Evolutionary conservation across 176 grass and related monocot genomes (phyloP).

Genomic region (Pontederia paniculata): DNA sequence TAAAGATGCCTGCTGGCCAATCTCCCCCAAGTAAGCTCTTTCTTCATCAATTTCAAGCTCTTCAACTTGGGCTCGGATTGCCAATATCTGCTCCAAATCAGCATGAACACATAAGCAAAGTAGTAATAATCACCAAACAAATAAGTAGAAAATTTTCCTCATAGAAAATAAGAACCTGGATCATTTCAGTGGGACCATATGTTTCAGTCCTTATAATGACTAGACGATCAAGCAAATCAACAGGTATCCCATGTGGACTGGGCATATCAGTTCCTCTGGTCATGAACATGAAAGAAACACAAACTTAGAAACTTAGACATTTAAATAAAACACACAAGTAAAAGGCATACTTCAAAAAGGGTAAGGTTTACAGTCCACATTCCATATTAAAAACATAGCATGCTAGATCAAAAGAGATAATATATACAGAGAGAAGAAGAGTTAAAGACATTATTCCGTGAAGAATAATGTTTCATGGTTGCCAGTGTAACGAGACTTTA

Average conservation of each 20-base stretch:
- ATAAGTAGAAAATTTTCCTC: conserved; percentile 4
- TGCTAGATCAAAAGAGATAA: no score
- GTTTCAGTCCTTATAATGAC: conserved; percentile 89
- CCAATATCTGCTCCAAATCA: conserved; percentile 49
- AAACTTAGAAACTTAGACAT: conserved; percentile 19
- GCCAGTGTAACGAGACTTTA: not conserved
- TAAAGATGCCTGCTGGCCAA: conserved; percentile 75
- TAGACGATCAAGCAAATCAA: conserved; percentile 85
- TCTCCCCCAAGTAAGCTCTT: conserved; percentile 86
- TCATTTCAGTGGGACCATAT: conserved; percentile 86
- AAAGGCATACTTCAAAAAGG: no score
- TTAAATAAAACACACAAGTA: not conserved
- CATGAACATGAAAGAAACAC: conserved; percentile 9
- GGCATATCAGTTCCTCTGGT: conserved; percentile 90
- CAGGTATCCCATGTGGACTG: conserved; percentile 87
- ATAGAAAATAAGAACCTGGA: conserved; percentile 46
- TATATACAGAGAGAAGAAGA: no score
- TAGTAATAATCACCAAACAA: conserved; percentile 22
- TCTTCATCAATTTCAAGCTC: conserved; percentile 90
- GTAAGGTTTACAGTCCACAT: no score
- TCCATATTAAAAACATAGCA: no score
- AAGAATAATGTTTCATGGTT: not conserved
- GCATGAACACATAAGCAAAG: not conserved
- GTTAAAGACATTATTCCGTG: no score
- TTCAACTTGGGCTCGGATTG: conserved; percentile 89